Base-by-base conservation (phyloP, 2,329 filamentous ascomycete species). In the Sarocladiaceae sp. region DNA sequence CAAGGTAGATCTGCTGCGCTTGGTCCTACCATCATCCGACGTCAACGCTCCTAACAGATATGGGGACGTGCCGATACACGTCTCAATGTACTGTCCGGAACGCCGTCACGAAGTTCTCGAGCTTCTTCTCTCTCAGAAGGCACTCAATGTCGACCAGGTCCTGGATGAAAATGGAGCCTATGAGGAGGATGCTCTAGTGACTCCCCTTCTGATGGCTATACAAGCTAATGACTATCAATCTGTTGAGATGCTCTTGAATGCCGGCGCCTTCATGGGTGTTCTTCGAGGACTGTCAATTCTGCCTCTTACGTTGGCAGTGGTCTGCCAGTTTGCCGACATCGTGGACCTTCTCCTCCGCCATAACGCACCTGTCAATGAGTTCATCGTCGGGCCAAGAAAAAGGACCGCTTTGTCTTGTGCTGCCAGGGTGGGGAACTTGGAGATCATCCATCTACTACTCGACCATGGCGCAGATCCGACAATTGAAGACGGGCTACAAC, bases 381-480 rank as follows among this genome's bases (percentile, higher is more conserved):
- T 47, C 32, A 29, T 4, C 39, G 46, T 20, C 21, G 44, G 32
- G 15, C 15, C 41, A 34, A 11, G 23, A 29, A 33, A 33, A 13
- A n/a, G 15, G 26, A 54, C 53, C 15, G 50, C 55, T 19, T 23
- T 57, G 16, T 44, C 45, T 48, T 43, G 50, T 21, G 54, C 55
- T 7, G 50, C 54, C 7, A 16, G 24, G 23, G 19, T 49, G 2
- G 43, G 49, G 10, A 46, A 47, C 13, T 43, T 50, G 16, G 24
- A 45, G 23, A 48, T 54, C 16, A 48, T 56, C 12, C 33, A 48
- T 11, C 33, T 55, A 5, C 49, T 57, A 6, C 45, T 57, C 3
- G 43, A 48, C 2, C 41, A 54, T 15, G 53, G 55, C 0, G 55
- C 54, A 7, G 55, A 57, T 26, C 50, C 55, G 3, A 56, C 52